Percentiles rank a stretch among this genome's conserved stretches.
phyloP scores from a whole-genome alignment of 202 grass and related monocot genomes.

The Dendrocalamus latiflorus region DNA sequence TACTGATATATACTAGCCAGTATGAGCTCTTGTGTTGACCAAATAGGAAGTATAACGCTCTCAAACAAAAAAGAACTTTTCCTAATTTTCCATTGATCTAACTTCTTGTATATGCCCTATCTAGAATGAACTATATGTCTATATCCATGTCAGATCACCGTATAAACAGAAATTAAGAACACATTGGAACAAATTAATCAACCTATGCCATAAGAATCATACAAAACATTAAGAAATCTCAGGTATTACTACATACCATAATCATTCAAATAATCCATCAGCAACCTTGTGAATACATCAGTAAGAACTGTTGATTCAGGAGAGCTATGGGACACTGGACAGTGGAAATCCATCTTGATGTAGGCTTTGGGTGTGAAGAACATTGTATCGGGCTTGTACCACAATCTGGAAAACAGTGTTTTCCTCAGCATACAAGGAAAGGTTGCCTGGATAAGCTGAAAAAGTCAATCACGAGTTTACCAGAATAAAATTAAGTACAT shows the following conservation, averaged over 20 bases:
- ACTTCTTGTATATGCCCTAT: neutral
- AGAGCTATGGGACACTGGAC: conserved; percentile 62
- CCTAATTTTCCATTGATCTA: neutral
- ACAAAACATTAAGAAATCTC: neutral
- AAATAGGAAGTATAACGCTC: neutral
- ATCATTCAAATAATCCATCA: conserved; percentile 98
- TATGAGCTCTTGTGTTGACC: neutral
- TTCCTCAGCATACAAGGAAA: conserved; percentile 73
- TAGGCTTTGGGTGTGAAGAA: conserved; percentile 83
- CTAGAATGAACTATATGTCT: no score
- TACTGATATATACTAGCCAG: neutral
- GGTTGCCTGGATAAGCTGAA: conserved; percentile 41
- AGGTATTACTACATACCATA: conserved; percentile 54
- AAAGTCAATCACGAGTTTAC: conserved; percentile 9
- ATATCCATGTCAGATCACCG: neutral
- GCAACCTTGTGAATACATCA: conserved; percentile 69
- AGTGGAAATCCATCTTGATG: conserved; percentile 81
- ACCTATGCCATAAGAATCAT: neutral
- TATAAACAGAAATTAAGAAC: conserved; percentile 8
- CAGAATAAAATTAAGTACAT: neutral
- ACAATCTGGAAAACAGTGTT: conserved; percentile 78
- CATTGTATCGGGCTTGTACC: conserved; percentile 89
- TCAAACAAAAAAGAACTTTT: neutral
- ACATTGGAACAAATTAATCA: neutral
- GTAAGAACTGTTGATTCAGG: conserved; percentile 84